phyloP scores from a whole-genome alignment of 345 rosid species.

The Eutrema japonicum region DNA sequence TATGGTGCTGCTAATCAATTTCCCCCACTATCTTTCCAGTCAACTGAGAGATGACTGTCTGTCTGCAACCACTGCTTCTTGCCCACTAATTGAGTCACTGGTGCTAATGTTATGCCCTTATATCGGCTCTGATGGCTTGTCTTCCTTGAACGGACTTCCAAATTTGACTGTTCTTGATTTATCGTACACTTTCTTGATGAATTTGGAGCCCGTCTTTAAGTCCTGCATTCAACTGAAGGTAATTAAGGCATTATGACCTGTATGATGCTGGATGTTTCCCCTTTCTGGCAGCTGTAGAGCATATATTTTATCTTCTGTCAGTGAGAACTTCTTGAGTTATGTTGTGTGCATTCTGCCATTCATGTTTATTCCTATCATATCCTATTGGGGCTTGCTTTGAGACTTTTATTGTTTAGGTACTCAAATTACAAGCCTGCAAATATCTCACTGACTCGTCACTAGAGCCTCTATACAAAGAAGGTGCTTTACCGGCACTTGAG shows the following conservation, averaged over 20 bases:
- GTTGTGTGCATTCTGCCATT: slow-evolving; percentile 15
- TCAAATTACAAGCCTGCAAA: slow-evolving; percentile 97
- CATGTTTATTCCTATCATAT: background rate
- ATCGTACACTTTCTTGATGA: slow-evolving; percentile 86
- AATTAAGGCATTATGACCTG: slow-evolving; percentile 31
- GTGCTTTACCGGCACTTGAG: slow-evolving; percentile 76
- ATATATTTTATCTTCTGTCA: slow-evolving; percentile 8
- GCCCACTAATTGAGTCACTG: slow-evolving; percentile 80
- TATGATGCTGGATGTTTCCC: slow-evolving; percentile 9
- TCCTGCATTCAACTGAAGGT: slow-evolving; percentile 91
- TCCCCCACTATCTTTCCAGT: slow-evolving; percentile 51
- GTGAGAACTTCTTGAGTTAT: background rate
- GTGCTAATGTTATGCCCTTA: slow-evolving; percentile 93
- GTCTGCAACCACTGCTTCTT: slow-evolving; percentile 77
- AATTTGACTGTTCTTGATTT: slow-evolving; percentile 76
- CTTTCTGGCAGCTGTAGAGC: slow-evolving; percentile 11
- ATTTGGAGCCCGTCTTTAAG: slow-evolving; percentile 78
- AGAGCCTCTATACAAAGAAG: slow-evolving; percentile 90
- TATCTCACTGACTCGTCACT: slow-evolving; percentile 82
- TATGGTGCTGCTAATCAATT: slow-evolving; percentile 21
- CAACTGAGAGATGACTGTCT: slow-evolving; percentile 89
- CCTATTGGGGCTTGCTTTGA: slow-evolving; percentile 13
- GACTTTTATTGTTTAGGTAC: slow-evolving; percentile 53
- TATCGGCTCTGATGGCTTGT: slow-evolving; percentile 80
- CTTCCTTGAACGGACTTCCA: slow-evolving; percentile 65